A percentile compares a stretch with the other conserved stretches of the same genome.
Conservation (phyloP, 768 basidiomycete genomes). For the Mycena indigotica region DNA sequence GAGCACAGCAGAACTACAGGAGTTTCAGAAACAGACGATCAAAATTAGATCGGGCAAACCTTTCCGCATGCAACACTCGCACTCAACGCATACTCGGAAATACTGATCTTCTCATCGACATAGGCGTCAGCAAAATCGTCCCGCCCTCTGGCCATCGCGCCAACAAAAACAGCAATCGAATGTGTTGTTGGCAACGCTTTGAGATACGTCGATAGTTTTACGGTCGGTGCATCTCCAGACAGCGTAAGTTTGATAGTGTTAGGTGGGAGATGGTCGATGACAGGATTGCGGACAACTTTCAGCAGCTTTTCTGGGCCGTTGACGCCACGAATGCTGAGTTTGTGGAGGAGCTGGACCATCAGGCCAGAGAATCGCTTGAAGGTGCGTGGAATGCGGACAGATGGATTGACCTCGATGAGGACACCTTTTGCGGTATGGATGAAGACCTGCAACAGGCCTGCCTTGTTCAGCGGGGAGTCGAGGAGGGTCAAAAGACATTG, state of each 20-base stretch:
- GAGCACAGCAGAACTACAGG: slow-evolving; percentile 81
- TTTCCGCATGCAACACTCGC: slow-evolving; percentile 97
- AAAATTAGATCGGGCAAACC: slow-evolving; percentile 36
- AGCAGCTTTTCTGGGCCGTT: slow-evolving; percentile 96
- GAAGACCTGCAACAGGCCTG: slow-evolving; percentile 94
- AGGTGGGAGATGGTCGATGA: slow-evolving; percentile 89
- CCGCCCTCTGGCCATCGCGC: slow-evolving; percentile 95
- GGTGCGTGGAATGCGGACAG: slow-evolving; percentile 95
- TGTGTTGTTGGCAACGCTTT: slow-evolving; percentile 86
- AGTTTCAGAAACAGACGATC: background rate
- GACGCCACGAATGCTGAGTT: slow-evolving; percentile 91
- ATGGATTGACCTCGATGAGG: slow-evolving; percentile 97
- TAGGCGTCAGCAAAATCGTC: slow-evolving; percentile 96
- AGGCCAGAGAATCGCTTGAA: slow-evolving; percentile 98
- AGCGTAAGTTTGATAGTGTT: slow-evolving; percentile 96
- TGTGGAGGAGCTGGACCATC: slow-evolving; percentile 99
- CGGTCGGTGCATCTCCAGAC: slow-evolving; percentile 85
- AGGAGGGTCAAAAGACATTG: slow-evolving; percentile 97
- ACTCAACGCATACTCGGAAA: slow-evolving; percentile 91
- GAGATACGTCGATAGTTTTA: slow-evolving; percentile 81
- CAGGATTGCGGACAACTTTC: slow-evolving; percentile 98
- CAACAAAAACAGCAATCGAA: slow-evolving; percentile 92
- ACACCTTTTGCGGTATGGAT: slow-evolving; percentile 97
- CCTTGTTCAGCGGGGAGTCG: slow-evolving; percentile 98
- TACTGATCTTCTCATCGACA: slow-evolving; percentile 95